phyloP scores from a whole-genome alignment of 148 eudicot species.

The Rhododendron simsii region DNA sequence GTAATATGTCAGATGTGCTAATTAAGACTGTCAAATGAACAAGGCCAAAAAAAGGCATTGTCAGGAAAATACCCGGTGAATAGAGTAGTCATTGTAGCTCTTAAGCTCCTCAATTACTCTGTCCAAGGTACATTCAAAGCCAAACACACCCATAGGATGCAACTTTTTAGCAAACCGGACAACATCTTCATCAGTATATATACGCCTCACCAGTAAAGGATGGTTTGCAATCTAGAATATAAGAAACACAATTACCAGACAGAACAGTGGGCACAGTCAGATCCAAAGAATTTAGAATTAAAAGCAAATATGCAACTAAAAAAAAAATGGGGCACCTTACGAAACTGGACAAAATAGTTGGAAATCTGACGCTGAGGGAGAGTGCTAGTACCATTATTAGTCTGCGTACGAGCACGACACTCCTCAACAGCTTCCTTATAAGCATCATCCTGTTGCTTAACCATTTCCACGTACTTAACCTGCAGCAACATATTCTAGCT shows the following conservation, averaged over 20 bases:
- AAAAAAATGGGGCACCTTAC: constrained; percentile 53
- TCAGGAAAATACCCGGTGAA: constrained; percentile 61
- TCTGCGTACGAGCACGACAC: constrained; percentile 57
- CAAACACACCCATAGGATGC: constrained; percentile 88
- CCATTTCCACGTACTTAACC: constrained; percentile 84
- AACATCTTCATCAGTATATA: constrained; percentile 68
- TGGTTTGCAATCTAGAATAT: constrained; percentile 90
- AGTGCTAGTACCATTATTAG: constrained; percentile 24
- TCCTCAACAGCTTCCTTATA: constrained; percentile 85
- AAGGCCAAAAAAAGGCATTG: not conserved
- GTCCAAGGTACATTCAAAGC: constrained; percentile 85
- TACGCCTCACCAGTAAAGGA: constrained; percentile 86
- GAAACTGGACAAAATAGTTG: constrained; percentile 89
- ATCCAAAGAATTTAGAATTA: not conserved
- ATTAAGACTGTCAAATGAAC: not conserved
- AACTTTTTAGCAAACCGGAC: constrained; percentile 69
- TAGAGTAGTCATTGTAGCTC: constrained; percentile 83
- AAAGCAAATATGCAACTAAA: not conserved
- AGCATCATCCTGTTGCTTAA: constrained; percentile 60
- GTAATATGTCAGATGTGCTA: not conserved
- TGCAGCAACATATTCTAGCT: constrained; percentile 19
- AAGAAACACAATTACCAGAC: constrained; percentile 7
- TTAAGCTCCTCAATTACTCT: constrained; percentile 85
- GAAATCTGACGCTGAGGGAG: constrained; percentile 93
- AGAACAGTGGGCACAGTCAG: not conserved